Evolutionary conservation across 192 early-diverging fungal genomes (phyloP), one percentile per base, ranked within the genome.

Genomic region (Podila clonocystis): DNA sequence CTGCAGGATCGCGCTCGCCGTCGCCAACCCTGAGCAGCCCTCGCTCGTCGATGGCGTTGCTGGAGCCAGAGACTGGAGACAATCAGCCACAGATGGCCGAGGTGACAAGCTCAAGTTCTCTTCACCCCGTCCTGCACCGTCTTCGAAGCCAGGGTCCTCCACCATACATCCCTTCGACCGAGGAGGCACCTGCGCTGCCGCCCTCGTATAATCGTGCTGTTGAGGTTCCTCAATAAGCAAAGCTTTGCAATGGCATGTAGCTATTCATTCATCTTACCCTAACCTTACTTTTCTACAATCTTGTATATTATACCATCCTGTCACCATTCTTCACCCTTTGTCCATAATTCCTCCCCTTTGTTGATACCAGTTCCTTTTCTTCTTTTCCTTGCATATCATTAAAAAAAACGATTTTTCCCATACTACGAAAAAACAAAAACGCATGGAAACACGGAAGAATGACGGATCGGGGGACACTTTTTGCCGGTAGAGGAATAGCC

Each of bases 111-210:
- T 12, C 50, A 34, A 66, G 28, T 8, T 48, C 22, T 13, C 26
- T 31, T 22, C 29, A 50, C 26, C 67, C 67, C 11, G 9, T n/a
- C 3, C 28, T 68, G 22, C 55, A 58, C 36, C 67, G 67, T 15
- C 50, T 68, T 7, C 30, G 67, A 28, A 68, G 67, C n/a, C 30
- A 28, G 34, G 67, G 67, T 28, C 67, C 67, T 15, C 67, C 67
- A 28, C 67, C 67, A 30, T 68, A 68, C 28, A 38, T 68, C 38
- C 55, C 57, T 4, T 59, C 67, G 5, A 17, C 31, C 6, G 67
- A 52, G 20, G 67, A 68, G 2, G 67, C 55, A 0, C 55, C 67
- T 9, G 57, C 67, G 9, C 30, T 70, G 17, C 68, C 68, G 6
- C 68, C 68, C 5, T 70, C 68, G 4, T 70, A 70, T 29, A 70